Percentiles rank a stretch among this genome's conserved stretches.
These are phyloP conservation scores for Rubia peregrina DNA, from an alignment of 305 asterid species.

Conservation along the genomic window DNA sequence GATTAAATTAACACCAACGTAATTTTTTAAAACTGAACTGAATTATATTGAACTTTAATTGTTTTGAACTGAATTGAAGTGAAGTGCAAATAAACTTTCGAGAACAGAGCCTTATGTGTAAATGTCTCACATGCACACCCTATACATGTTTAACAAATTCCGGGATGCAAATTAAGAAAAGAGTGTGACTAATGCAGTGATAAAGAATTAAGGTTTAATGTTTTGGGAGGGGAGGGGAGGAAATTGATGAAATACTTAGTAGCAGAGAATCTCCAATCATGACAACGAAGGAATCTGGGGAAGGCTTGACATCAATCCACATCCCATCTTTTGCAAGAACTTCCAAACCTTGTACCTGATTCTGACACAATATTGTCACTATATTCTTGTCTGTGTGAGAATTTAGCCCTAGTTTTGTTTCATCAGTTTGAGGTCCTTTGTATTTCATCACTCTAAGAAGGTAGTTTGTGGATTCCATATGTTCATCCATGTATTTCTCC, in stretches of 20 bases:
- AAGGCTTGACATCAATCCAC: slow-evolving; percentile 38
- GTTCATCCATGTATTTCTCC: slow-evolving; percentile 45
- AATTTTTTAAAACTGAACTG: too few species aligned
- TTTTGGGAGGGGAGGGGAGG: not conserved
- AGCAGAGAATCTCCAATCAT: slow-evolving; percentile 42
- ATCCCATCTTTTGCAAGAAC: slow-evolving; percentile 37
- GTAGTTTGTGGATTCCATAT: slow-evolving; percentile 41
- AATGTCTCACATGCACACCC: too few species aligned
- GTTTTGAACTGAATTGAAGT: too few species aligned
- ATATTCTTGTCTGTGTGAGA: slow-evolving; percentile 43
- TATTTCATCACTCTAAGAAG: slow-evolving; percentile 43
- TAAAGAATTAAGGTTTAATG: too few species aligned
- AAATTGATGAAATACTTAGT: too few species aligned
- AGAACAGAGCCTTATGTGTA: too few species aligned
- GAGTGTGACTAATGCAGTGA: too few species aligned
- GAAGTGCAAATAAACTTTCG: too few species aligned
- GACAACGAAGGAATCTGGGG: slow-evolving; percentile 34
- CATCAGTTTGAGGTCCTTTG: slow-evolving; percentile 26
- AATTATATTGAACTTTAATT: too few species aligned
- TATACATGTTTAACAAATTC: too few species aligned
- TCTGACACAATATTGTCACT: slow-evolving; percentile 35
- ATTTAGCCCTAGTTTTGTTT: slow-evolving; percentile 31
- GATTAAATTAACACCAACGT: too few species aligned
- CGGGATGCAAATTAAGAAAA: too few species aligned
- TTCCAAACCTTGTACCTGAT: slow-evolving; percentile 41